Evolutionary conservation across 208 protist species (phyloP).

Genomic region (Borovskyia barvae): DNA sequence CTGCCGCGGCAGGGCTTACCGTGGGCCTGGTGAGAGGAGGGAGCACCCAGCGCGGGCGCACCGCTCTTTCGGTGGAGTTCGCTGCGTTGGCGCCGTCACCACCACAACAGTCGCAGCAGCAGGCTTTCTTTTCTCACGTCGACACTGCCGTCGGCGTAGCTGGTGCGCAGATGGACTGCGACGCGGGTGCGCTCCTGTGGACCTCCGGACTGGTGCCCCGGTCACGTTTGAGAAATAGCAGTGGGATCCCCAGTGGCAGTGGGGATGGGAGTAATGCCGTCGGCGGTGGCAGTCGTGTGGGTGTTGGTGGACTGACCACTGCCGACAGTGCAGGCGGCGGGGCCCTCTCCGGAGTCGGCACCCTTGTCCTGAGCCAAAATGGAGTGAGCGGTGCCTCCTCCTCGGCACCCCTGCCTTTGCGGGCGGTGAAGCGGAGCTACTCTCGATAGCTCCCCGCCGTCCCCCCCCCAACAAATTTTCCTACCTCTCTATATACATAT

Average conservation of each 20-base stretch:
- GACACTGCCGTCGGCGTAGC: neutral
- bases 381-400: no score
- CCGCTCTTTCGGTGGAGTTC: no score
- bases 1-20: neutral
- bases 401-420: neutral
- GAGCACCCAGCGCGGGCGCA: no score
- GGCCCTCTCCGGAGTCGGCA: neutral
- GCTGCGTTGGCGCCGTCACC: neutral
- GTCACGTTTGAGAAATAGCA: no score
- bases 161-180: constrained; percentile 9
- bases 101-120: neutral
- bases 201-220: constrained; percentile 7
- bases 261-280: neutral
- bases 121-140: neutral
- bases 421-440: constrained; percentile 17
- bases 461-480: no score
- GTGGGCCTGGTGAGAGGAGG: neutral
- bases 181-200: constrained; percentile 15
- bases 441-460: no score
- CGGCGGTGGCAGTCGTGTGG: neutral
- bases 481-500: neutral
- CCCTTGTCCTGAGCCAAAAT: neutral
- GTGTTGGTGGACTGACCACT: neutral
- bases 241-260: neutral
- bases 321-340: neutral